These are phyloP conservation scores for Solanum ahanhuiri DNA, from an alignment of 257 asterid species.

Conservation along the genomic window DNA sequence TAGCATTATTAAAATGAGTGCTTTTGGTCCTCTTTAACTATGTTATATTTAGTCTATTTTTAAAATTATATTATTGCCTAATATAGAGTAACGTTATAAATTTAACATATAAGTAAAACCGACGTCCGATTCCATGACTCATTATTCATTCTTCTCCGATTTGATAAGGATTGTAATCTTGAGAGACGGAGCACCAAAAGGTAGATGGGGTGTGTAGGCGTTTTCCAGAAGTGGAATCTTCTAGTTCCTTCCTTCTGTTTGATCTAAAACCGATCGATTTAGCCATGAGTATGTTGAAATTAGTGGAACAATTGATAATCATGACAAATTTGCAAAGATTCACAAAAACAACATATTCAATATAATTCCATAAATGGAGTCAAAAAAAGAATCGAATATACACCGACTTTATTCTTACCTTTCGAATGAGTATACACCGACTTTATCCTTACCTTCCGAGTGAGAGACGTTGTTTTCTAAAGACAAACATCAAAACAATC, in stretches of 20 bases:
- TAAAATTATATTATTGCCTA: not conserved
- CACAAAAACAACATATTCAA: not conserved
- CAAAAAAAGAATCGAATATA: not conserved
- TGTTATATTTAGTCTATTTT: not conserved
- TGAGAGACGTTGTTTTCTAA: not conserved
- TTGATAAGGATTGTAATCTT: not conserved
- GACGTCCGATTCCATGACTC: rapidly evolving
- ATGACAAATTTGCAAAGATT: not conserved
- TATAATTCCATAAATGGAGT: not conserved
- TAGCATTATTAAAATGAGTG: not conserved
- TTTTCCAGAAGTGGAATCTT: not conserved
- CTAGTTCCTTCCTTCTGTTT: not conserved
- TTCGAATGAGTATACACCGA: not conserved
- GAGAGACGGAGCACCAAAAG: not conserved
- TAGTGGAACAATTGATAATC: not conserved
- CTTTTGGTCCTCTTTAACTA: not conserved
- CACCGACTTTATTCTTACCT: not conserved
- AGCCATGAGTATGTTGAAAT: not conserved
- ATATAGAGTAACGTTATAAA: not conserved
- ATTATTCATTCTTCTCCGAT: not conserved
- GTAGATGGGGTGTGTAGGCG: not conserved
- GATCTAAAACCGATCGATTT: not conserved
- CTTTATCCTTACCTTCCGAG: not conserved
- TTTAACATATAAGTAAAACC: not conserved
- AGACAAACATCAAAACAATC: not conserved